Base-by-base conservation (phyloP, 2,329 filamentous ascomycete species). In the Conoideocrella luteorostrata region DNA sequence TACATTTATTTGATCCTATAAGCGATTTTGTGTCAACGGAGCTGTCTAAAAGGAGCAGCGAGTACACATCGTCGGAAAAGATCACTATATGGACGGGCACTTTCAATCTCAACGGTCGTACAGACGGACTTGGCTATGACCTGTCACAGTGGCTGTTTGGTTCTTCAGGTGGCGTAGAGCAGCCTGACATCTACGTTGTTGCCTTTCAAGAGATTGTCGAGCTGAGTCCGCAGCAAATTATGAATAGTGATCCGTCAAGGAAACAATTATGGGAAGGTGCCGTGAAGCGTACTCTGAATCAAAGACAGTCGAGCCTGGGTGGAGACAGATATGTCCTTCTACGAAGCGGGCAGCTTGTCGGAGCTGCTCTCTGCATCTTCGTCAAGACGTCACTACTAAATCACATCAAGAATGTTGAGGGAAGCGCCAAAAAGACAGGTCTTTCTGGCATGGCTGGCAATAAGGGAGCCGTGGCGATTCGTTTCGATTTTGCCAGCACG, bases 131-230 rank as follows among this genome's bases (percentile, higher is more conserved):
- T 20, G 75, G 82, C 17, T 76, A 88, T 50, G 90, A 97, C 58
- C 71, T 98, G 11, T 84, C 86, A 1, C 72, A 83, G 2, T 98
- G 93, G 93, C 70, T 98, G 4, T 89, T 86, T 57, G 86, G 87
- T 1, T 66, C 75, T 4, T 50, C 58, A 1, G 41, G 74, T 9
- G 74, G 78, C 5, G 63, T 79, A 4, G 71, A 78, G 37, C 80
- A 86, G 48, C 90, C 93, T 5, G 86, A 91, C 46, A 86, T 98
- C 29, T 82, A 95, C 41, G 89, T 86, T 7, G 83, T 96, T 13
- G 93, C 88, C 0, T 97, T 98, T 56, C 93, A 98, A 60, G 93
- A 98, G 64, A 97, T 98, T 50, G 93, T 98, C n/a, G 88, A 95
- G 58, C 71, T 98, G 37, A 96, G 88, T 55, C 93, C 94, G 13